phyloP scores from a whole-genome alignment of 2,329 filamentous ascomycete species.

The Achaetomium macrosporum region DNA sequence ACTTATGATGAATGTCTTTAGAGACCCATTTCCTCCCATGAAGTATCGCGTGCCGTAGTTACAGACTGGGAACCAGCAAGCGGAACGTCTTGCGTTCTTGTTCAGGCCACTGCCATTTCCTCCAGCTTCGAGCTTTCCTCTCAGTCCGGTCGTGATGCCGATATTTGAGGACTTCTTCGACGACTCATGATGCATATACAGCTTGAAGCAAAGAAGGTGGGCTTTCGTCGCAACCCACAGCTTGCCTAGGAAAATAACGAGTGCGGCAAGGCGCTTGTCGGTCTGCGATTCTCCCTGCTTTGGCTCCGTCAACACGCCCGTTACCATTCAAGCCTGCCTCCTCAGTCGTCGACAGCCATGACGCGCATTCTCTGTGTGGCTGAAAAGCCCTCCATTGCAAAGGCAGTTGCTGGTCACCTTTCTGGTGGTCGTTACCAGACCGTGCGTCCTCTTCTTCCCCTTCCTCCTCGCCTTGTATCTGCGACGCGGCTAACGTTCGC shows the following conservation, averaged over 20 bases:
- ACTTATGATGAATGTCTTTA: too few relatives aligned
- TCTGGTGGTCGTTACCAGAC: conserved; percentile 67
- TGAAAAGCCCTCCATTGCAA: conserved; percentile 85
- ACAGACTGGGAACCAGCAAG: too few relatives aligned
- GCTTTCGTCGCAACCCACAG: conserved; percentile 1
- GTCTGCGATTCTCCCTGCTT: not conserved
- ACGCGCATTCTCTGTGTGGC: conserved; percentile 53
- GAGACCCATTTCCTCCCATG: too few relatives aligned
- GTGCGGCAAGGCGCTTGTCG: not conserved
- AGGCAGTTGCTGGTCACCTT: conserved; percentile 85
- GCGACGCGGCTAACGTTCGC: not conserved
- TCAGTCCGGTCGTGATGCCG: too few relatives aligned
- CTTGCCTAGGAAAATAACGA: not conserved
- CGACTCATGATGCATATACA: not conserved
- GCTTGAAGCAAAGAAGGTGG: not conserved
- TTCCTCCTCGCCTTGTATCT: conserved; percentile 1
- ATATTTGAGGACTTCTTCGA: too few relatives aligned
- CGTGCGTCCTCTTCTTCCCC: conserved; percentile 43
- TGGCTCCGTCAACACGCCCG: not conserved
- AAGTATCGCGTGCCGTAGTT: too few relatives aligned
- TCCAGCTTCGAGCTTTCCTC: not conserved
- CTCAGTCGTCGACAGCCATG: conserved; percentile 27
- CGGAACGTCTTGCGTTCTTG: too few relatives aligned
- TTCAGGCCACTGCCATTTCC: too few relatives aligned
- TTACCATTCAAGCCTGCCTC: not conserved